Percentiles rank a stretch among this genome's conserved stretches.
Evolutionary conservation across 768 basidiomycete species (phyloP).

Genomic region (Suillus lakei): DNA sequence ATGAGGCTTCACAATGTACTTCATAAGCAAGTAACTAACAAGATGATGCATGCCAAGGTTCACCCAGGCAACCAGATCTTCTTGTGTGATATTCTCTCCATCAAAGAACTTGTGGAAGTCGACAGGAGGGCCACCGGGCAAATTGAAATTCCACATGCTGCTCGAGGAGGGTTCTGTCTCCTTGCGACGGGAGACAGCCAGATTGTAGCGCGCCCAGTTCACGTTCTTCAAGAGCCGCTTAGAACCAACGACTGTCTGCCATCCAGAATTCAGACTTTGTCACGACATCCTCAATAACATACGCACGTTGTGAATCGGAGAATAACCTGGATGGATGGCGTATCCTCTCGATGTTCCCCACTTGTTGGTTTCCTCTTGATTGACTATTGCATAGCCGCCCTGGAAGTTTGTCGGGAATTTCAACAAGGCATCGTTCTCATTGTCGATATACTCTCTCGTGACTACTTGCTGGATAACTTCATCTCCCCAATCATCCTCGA

Average conservation of each 20-base stretch:
- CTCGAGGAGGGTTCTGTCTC: conserved; percentile 65
- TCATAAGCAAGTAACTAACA: conserved; percentile 30
- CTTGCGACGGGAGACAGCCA: conserved; percentile 61
- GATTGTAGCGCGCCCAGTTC: conserved; percentile 69
- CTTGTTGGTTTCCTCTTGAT: conserved; percentile 52
- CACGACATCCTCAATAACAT: background rate
- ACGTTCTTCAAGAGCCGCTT: conserved; percentile 65
- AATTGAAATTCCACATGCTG: conserved; percentile 65
- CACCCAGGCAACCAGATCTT: conserved; percentile 70
- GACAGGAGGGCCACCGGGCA: conserved; percentile 59
- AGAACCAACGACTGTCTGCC: conserved; percentile 58
- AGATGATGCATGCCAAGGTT: conserved; percentile 73
- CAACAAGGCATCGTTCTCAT: conserved; percentile 55
- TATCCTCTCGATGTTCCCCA: conserved; percentile 67
- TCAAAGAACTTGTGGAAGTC: conserved; percentile 69
- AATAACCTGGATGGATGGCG: conserved; percentile 63
- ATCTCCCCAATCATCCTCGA: conserved; percentile 60
- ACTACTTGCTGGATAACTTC: conserved; percentile 60
- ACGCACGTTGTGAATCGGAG: conserved; percentile 54
- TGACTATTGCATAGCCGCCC: conserved; percentile 61
- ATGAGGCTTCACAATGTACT: background rate
- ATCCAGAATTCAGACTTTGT: conserved; percentile 3
- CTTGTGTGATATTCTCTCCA: conserved; percentile 64
- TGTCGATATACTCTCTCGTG: conserved; percentile 49
- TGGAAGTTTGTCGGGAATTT: conserved; percentile 60